Conservation (phyloP, 1,284 basidiomycete genomes). For the Gymnopus androsaceus region DNA sequence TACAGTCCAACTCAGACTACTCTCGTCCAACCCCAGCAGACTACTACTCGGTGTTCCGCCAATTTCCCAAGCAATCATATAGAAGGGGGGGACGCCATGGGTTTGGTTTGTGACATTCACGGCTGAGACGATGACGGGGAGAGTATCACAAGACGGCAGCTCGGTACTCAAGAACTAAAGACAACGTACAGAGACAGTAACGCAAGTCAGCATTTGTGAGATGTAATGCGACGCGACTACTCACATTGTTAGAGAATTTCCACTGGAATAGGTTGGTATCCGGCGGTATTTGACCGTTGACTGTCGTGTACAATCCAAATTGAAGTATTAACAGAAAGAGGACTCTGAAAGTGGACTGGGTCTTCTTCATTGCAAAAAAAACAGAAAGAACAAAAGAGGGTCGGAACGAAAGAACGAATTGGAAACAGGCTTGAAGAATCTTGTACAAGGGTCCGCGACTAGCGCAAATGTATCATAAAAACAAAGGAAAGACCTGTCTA, state of each 20-base stretch:
- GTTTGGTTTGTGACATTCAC: constrained; percentile 5
- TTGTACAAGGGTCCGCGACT: not conserved
- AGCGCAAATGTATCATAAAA: constrained; percentile 1
- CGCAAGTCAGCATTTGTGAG: not conserved
- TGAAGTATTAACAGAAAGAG: not conserved
- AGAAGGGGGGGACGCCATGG: constrained; percentile 45
- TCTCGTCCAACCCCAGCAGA: constrained; percentile 39
- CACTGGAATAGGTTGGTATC: constrained; percentile 18
- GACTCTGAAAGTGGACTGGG: not conserved
- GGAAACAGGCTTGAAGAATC: not conserved
- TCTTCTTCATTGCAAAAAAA: not conserved
- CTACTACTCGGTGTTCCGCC: constrained; percentile 43
- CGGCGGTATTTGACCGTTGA: not conserved
- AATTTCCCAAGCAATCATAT: constrained; percentile 48
- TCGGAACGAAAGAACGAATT: not conserved
- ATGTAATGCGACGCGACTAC: not conserved
- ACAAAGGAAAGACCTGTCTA: not conserved
- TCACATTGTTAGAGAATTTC: constrained; percentile 17
- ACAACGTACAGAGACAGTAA: too few species aligned
- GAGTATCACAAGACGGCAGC: constrained; percentile 14
- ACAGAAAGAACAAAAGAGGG: not conserved
- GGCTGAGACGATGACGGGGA: constrained; percentile 12
- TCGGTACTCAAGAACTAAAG: constrained; percentile 7
- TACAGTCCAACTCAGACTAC: constrained; percentile 44
- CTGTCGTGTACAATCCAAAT: not conserved